phyloP scores from a whole-genome alignment of 2,329 filamentous ascomycete genomes.

The Pyricularia pennisetigena region DNA sequence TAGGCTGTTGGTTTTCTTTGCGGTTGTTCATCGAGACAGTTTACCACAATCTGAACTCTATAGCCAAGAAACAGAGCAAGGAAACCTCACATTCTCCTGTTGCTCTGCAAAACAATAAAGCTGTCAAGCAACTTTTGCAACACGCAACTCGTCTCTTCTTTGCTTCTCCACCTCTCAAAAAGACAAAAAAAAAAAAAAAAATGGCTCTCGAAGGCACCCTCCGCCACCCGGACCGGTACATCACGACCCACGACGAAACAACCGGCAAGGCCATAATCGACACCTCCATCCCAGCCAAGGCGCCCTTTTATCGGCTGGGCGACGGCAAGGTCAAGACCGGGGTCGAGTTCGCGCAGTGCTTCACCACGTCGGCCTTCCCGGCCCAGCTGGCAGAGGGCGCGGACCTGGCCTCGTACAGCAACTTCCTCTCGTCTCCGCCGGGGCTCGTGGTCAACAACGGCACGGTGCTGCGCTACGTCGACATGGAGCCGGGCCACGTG shows the following conservation, averaged over 20 bases:
- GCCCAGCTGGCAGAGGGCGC: slow-evolving; percentile 4
- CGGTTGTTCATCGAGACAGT: not conserved
- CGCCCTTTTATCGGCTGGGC: slow-evolving; percentile 6
- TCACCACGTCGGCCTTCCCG: slow-evolving; percentile 8
- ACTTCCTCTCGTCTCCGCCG: slow-evolving; percentile 5
- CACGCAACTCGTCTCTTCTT: no score
- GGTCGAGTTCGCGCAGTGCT: slow-evolving; percentile 9
- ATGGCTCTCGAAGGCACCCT: slow-evolving; percentile 21
- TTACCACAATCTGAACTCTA: not conserved
- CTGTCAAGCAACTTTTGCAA: no score
- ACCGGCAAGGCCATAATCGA: slow-evolving; percentile 10
- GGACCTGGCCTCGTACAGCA: slow-evolving; percentile 9
- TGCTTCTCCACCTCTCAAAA: no score
- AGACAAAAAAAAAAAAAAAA: not conserved
- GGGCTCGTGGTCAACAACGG: slow-evolving; percentile 10
- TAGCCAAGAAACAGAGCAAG: not conserved
- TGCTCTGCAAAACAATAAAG: no score
- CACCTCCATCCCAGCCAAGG: slow-evolving; percentile 6
- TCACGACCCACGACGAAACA: slow-evolving; percentile 11
- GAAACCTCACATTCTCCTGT: no score
- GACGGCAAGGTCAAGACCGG: not conserved
- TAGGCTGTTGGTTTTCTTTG: no score
- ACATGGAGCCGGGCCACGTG: slow-evolving; percentile 9
- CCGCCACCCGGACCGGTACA: slow-evolving; percentile 9
- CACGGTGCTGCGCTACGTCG: slow-evolving; percentile 11